Conservation (phyloP, 352 stramenopile species). For the Globisporangium echinulatum region DNA sequence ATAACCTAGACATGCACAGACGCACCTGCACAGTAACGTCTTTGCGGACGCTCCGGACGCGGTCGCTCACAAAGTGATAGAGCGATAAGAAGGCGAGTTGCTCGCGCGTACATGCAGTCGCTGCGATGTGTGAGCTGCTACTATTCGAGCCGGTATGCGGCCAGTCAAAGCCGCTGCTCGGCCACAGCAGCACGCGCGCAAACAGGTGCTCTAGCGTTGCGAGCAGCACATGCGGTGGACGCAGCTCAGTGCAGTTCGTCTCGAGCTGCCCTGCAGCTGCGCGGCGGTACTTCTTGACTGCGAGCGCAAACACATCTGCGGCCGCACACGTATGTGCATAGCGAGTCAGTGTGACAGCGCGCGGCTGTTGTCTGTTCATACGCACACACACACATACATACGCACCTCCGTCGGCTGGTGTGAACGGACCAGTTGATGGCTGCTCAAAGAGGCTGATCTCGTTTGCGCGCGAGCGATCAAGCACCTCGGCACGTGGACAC, state of each 20-base stretch:
- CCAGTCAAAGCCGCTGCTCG: conserved; percentile 27
- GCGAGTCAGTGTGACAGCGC: neutral
- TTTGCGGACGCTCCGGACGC: conserved; percentile 62
- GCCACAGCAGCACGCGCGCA: conserved; percentile 24
- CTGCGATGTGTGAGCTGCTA: neutral
- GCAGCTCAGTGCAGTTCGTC: conserved; percentile 15
- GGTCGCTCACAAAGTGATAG: conserved; percentile 70
- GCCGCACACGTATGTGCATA: neutral
- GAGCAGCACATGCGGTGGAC: conserved; percentile 31
- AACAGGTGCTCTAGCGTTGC: conserved; percentile 41
- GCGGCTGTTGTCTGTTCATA: neutral
- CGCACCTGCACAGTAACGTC: conserved; percentile 65
- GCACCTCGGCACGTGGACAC: conserved; percentile 26
- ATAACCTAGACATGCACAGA: too few relatives aligned
- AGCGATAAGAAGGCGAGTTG: conserved; percentile 34
- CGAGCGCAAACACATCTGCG: conserved; percentile 9
- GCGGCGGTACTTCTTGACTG: conserved; percentile 54
- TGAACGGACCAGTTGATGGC: neutral
- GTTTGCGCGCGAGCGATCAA: conserved; percentile 20
- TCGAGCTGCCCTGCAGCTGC: conserved; percentile 33
- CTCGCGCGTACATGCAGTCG: neutral
- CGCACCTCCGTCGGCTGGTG: neutral
- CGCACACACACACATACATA: neutral
- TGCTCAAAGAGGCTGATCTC: conserved; percentile 51
- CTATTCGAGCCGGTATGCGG: neutral